These are phyloP conservation scores for Vigna mungo DNA, from an alignment of 306 rosid genomes.

Conservation along the genomic window DNA sequence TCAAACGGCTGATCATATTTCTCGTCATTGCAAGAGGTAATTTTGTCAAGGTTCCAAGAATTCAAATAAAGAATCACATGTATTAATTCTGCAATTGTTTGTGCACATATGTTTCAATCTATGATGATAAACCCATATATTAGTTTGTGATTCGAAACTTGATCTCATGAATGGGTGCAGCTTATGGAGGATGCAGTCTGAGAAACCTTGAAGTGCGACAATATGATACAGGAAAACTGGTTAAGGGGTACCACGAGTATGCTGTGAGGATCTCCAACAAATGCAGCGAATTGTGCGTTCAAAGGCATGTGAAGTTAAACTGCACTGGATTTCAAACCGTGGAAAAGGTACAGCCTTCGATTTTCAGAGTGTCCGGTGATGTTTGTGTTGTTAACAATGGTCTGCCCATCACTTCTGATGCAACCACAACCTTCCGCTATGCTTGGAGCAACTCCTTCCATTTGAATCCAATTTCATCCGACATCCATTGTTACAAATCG, in stretches of 20 bases:
- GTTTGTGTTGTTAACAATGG: background rate
- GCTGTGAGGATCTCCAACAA: background rate
- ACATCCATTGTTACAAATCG: background rate
- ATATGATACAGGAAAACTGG: background rate
- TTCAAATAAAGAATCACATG: background rate
- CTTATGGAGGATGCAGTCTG: background rate
- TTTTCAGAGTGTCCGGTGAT: background rate
- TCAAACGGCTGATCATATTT: background rate
- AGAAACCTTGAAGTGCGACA: background rate
- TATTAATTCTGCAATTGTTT: background rate
- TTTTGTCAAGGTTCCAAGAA: background rate
- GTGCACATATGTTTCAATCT: no score
- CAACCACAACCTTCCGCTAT: background rate
- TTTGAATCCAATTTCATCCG: background rate
- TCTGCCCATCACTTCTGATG: background rate
- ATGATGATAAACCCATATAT: no score
- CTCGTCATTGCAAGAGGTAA: background rate
- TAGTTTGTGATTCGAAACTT: no score
- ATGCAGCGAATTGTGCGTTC: background rate
- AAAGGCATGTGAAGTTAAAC: background rate
- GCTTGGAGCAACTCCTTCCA: background rate
- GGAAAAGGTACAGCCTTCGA: background rate
- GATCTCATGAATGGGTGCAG: no score
- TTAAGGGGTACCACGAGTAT: background rate
- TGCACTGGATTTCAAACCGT: background rate